Conservation (phyloP, 1,139 yeast genomes). For the Saccharomycopsis hybrid region DNA sequence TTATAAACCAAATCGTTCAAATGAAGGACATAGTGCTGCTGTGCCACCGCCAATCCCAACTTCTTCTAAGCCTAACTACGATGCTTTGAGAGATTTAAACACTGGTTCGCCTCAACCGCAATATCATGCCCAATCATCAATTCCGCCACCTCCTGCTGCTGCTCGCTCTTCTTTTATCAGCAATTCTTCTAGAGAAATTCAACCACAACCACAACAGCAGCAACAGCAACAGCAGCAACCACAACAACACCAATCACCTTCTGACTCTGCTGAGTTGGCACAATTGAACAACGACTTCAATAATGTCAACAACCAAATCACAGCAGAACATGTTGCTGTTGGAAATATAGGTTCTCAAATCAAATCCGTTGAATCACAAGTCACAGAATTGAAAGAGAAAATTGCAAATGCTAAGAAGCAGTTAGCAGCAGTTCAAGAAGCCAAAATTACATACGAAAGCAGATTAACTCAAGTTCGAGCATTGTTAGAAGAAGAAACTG, state of each 20-base stretch:
- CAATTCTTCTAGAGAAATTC: slow-evolving; percentile 3
- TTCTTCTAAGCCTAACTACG: slow-evolving; percentile 27
- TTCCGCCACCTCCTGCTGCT: slow-evolving; percentile 8
- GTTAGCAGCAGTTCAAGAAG: slow-evolving; percentile 52
- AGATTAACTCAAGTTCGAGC: slow-evolving; percentile 61
- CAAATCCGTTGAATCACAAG: slow-evolving; percentile 69
- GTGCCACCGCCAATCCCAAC: slow-evolving; percentile 30
- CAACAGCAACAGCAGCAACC: not conserved
- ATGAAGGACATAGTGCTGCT: slow-evolving; percentile 15
- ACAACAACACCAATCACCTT: not conserved
- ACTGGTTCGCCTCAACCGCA: not conserved
- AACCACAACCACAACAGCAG: slow-evolving; percentile 2
- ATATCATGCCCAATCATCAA: slow-evolving; percentile 1
- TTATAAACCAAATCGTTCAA: slow-evolving; percentile 6
- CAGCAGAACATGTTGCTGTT: slow-evolving; percentile 76
- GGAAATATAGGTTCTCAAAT: slow-evolving; percentile 86
- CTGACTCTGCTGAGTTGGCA: not conserved
- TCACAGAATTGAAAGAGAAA: slow-evolving; percentile 62
- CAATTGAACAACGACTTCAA: slow-evolving; percentile 9
- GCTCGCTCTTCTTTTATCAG: slow-evolving; percentile 5
- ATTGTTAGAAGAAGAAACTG: slow-evolving; percentile 73
- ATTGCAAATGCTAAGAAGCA: slow-evolving; percentile 74
- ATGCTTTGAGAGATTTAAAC: slow-evolving; percentile 26
- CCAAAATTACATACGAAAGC: slow-evolving; percentile 65
- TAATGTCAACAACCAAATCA: slow-evolving; percentile 43